Evolutionary conservation across 2,329 filamentous ascomycete genomes (phyloP).

Genomic region (Alternaria triticimaculans): DNA sequence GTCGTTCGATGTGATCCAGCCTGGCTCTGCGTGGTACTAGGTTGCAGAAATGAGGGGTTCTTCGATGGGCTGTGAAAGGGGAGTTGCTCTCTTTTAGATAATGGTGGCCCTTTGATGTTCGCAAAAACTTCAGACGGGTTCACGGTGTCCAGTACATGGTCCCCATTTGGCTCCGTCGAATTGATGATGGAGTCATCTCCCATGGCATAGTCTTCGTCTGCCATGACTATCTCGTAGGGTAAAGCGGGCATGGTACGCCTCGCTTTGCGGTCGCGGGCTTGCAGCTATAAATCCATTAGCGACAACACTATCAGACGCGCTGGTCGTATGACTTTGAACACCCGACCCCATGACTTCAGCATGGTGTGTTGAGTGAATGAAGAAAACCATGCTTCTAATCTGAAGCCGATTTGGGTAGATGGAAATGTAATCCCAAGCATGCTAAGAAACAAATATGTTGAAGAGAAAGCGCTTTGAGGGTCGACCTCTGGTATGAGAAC

Average conservation of each 20-base stretch:
- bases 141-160: slow-evolving; percentile 31
- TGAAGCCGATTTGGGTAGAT: neutral
- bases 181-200: slow-evolving; percentile 36
- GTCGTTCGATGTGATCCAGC: slow-evolving; percentile 11
- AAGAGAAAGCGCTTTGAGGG: neutral
- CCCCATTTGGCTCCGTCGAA: slow-evolving; percentile 45
- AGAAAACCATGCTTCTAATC: neutral
- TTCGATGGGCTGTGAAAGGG: slow-evolving; percentile 35
- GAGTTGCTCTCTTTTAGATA: slow-evolving; percentile 32
- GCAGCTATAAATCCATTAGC: slow-evolving; percentile 17
- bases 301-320: neutral
- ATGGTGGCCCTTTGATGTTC: slow-evolving; percentile 16
- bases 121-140: slow-evolving; percentile 39
- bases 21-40: slow-evolving; percentile 4
- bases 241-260: slow-evolving; percentile 25
- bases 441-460: neutral
- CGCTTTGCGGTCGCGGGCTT: slow-evolving; percentile 17
- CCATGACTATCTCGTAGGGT: slow-evolving; percentile 26
- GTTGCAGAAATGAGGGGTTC: slow-evolving; percentile 12
- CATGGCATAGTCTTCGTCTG: slow-evolving; percentile 40
- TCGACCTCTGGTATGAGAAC: neutral
- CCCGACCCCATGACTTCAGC: neutral
- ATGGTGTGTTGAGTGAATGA: neutral
- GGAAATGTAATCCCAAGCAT: neutral
- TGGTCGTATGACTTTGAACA: neutral